Percentiles rank a stretch among this genome's conserved stretches.
These are phyloP conservation scores for Termitomyces sp. DNA, from an alignment of 768 basidiomycete genomes.

Conservation along the genomic window DNA sequence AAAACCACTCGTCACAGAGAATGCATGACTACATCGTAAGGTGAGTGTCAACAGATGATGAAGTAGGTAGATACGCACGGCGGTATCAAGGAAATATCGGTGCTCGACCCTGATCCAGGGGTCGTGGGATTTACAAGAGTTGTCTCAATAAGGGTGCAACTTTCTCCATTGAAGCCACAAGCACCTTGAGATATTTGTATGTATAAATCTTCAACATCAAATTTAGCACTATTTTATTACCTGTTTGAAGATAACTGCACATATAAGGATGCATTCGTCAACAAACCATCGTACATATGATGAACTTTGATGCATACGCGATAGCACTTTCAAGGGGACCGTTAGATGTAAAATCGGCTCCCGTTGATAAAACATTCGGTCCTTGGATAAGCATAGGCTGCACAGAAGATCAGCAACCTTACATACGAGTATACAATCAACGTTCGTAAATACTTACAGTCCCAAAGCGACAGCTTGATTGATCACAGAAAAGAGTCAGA, in stretches of 20 bases:
- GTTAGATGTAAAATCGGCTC: conserved; percentile 19
- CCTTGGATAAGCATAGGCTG: conserved; percentile 26
- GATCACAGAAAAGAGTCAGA: background rate
- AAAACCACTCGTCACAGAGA: conserved; percentile 35
- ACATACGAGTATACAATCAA: background rate
- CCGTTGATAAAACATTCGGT: conserved; percentile 24
- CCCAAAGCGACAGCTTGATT: conserved; percentile 23
- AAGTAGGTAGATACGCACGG: conserved; percentile 25
- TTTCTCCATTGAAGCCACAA: conserved; percentile 33
- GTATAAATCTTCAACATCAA: background rate
- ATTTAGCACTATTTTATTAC: conserved; percentile 1
- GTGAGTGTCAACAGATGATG: background rate
- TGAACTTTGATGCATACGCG: conserved; percentile 20
- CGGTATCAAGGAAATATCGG: conserved; percentile 34
- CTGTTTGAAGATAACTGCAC: conserved; percentile 24
- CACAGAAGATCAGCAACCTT: background rate
- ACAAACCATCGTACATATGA: background rate
- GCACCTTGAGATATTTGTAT: conserved; percentile 14
- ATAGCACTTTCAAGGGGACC: conserved; percentile 26
- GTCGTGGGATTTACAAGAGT: conserved; percentile 28
- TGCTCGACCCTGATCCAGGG: conserved; percentile 26
- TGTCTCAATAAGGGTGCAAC: conserved; percentile 31
- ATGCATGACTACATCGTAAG: conserved; percentile 24
- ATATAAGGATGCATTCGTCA: background rate
- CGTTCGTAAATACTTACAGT: conserved; percentile 18